These are phyloP conservation scores for Diaporthe destruens DNA, from an alignment of 2,329 filamentous ascomycete species.

Conservation along the genomic window DNA sequence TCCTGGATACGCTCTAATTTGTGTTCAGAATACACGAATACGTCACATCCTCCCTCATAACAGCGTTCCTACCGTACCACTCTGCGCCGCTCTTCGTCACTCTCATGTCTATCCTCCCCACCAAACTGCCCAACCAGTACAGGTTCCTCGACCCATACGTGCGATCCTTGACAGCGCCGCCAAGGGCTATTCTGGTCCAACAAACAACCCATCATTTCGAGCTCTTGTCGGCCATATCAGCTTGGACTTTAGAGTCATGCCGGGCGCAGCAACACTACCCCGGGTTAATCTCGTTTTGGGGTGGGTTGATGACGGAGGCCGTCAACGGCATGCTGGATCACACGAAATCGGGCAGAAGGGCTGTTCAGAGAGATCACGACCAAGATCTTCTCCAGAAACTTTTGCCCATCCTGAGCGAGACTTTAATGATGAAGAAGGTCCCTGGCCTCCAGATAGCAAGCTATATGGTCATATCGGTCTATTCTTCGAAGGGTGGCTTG, in stretches of 20 bases:
- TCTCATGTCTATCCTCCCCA: conserved; percentile 86
- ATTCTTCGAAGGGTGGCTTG: conserved; percentile 85
- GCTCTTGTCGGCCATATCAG: conserved; percentile 82
- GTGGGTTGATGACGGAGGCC: conserved; percentile 86
- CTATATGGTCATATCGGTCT: conserved; percentile 90
- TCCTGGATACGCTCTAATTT: conserved; percentile 40
- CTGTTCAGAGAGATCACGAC: conserved; percentile 83
- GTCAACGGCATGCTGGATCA: conserved; percentile 85
- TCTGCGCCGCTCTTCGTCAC: conserved; percentile 86
- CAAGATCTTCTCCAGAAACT: conserved; percentile 79
- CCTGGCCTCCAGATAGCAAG: conserved; percentile 86
- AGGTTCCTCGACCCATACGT: conserved; percentile 91
- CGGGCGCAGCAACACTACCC: conserved; percentile 80
- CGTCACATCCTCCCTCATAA: conserved; percentile 82
- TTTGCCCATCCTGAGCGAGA: conserved; percentile 80
- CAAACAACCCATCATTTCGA: conserved; percentile 82
- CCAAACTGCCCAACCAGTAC: conserved; percentile 79
- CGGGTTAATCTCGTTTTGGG: conserved; percentile 89
- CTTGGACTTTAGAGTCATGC: conserved; percentile 82
- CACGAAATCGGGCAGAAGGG: conserved; percentile 79
- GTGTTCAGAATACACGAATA: conserved; percentile 83
- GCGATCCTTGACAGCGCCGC: conserved; percentile 79
- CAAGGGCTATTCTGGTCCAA: conserved; percentile 85
- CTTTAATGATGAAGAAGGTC: conserved; percentile 79
- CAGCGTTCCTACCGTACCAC: conserved; percentile 94